Evolutionary conservation across 805 yeast genomes (phyloP).

Genomic region (Pichia occidentalis): DNA sequence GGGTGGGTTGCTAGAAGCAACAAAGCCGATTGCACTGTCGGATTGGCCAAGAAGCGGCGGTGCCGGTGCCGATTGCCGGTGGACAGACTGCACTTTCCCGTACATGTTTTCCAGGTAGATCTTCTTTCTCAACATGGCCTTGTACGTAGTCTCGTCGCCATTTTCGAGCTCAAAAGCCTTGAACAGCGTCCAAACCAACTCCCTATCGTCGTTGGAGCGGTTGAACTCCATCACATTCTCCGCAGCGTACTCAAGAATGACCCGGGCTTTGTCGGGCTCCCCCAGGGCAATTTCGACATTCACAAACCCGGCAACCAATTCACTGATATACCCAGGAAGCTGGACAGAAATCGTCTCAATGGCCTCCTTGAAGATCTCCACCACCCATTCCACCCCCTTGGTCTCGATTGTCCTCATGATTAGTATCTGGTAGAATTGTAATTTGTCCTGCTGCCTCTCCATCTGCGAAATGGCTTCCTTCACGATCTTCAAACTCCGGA

Average conservation of each 20-base stretch:
- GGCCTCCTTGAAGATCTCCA: slow-evolving; percentile 48
- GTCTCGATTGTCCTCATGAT: slow-evolving; percentile 35
- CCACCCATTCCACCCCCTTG: slow-evolving; percentile 37
- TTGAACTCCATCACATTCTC: slow-evolving; percentile 33
- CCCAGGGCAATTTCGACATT: slow-evolving; percentile 46
- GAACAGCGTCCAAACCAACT: slow-evolving; percentile 60
- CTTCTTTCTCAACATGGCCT: slow-evolving; percentile 62
- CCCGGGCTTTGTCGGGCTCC: slow-evolving; percentile 57
- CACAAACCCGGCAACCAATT: slow-evolving; percentile 49
- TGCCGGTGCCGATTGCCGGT: too few species aligned
- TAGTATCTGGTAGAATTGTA: slow-evolving; percentile 38
- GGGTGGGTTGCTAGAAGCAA: slow-evolving; percentile 36
- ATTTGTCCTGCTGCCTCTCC: slow-evolving; percentile 25
- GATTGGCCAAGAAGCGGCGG: too few species aligned
- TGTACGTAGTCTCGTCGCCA: slow-evolving; percentile 69
- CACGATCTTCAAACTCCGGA: slow-evolving; percentile 45
- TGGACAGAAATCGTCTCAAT: slow-evolving; percentile 29
- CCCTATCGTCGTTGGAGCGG: slow-evolving; percentile 23
- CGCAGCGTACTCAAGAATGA: slow-evolving; percentile 50
- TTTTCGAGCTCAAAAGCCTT: slow-evolving; percentile 61
- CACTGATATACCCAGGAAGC: slow-evolving; percentile 26
- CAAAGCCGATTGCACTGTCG: slow-evolving; percentile 51
- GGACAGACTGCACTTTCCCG: too few species aligned
- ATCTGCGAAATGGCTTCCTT: slow-evolving; percentile 34
- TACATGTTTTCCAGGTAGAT: slow-evolving; percentile 29